A percentile compares a stretch with the other conserved stretches of the same genome.
Evolutionary conservation across 2,329 filamentous ascomycete genomes (phyloP).

Genomic region (Tolypocladium ophioglossoides): DNA sequence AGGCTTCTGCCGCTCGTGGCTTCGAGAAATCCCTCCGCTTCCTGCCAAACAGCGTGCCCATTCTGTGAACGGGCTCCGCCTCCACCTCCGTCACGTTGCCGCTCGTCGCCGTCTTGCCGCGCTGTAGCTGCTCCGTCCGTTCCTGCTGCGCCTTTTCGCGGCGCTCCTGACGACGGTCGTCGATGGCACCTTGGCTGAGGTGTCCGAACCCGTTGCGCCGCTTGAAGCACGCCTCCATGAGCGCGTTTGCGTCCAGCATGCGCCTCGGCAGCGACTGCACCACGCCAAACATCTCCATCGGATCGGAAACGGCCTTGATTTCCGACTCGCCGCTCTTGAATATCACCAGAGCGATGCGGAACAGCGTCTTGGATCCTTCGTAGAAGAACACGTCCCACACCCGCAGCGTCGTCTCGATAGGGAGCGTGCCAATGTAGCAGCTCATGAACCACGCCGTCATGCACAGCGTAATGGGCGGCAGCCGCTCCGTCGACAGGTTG

Average conservation of each 20-base stretch:
- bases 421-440: conserved; percentile 84
- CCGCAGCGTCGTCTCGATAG: conserved; percentile 81
- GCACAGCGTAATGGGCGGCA: conserved; percentile 85
- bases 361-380: conserved; percentile 87
- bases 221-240: conserved; percentile 77
- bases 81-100: conserved; percentile 20
- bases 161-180: conserved; percentile 61
- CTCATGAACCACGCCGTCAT: conserved; percentile 98
- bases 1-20: conserved; percentile 7
- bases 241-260: conserved; percentile 68
- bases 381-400: conserved; percentile 97
- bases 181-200: conserved; percentile 71
- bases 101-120: conserved; percentile 15
- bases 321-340: conserved; percentile 81
- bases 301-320: conserved; percentile 69
- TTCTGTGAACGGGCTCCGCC: conserved; percentile 21
- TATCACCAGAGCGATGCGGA: conserved; percentile 80
- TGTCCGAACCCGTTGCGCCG: conserved; percentile 72
- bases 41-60: conserved; percentile 35
- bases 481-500: conserved; percentile 36
- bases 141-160: conserved; percentile 42
- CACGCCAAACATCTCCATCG: conserved; percentile 92
- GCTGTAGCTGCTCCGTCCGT: conserved; percentile 14
- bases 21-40: conserved; percentile 23
- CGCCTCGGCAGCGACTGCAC: conserved; percentile 78